Evolutionary conservation across 345 rosid genomes (phyloP), one percentile per base, ranked within the genome.

Genomic region (Gynandropsis gynandra): DNA sequence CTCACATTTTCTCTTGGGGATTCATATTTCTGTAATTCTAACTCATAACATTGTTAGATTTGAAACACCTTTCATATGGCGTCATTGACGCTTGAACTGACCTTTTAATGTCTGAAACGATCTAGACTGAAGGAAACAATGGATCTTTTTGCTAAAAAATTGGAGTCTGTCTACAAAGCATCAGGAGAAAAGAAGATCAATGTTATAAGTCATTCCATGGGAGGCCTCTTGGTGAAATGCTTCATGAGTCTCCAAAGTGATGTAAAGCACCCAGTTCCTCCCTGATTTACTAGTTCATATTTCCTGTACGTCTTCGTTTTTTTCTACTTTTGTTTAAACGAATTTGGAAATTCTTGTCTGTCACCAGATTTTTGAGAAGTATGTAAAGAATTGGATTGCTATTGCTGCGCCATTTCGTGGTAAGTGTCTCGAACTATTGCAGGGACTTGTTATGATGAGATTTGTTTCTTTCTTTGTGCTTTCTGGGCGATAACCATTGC

Each of bases 381-480:
- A 90, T 64, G 93, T 90, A 54, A 74, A 80, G 66, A 90, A 76
- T 52, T 90, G 98, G 98, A 80, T 90, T 65, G 92, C 98, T 14
- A 84, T 90, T 72, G 95, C 98, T 62, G 82, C 95, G 16, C 96
- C 98, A 49, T 90, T 90, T 61, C 81, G 62, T 37, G 98, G 98
- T 56, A 49, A 20, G 59, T 10, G 56, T n/a, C 38, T 5, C 0
- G 36, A 42, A 15, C 21, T 53, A 47, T 54, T 9, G 18, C 43
- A 5, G 2, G 29, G 5, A 2, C 29, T 24, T 24, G 29, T 24
- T 24, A 24, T 24, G 29, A 5, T 24, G 29, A 24, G 29, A 24
- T 24, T 24, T 24, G 29, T 24, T 24, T n/a, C 34, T 53, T 1
- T 53, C 16, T 13, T 36, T 9, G 8, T 53, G 17, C 35, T n/a